These are phyloP conservation scores for Clonostachys chloroleuca DNA, from an alignment of 2,329 filamentous ascomycete genomes.

Conservation along the genomic window DNA sequence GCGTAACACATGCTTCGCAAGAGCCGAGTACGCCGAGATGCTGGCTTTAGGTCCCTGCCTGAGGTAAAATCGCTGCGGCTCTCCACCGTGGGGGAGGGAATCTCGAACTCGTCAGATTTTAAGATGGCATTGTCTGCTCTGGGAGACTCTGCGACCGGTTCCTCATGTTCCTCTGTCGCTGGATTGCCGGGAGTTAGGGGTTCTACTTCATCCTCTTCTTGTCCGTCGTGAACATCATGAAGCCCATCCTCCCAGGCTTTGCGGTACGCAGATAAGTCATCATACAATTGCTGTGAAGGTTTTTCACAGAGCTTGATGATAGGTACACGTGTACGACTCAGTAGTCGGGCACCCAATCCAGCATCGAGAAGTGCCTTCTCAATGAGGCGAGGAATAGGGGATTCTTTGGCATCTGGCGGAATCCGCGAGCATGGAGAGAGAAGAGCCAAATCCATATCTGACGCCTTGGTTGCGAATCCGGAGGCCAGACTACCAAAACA, in stretches of 20 bases:
- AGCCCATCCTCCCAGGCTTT: constrained; percentile 64
- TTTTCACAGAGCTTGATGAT: constrained; percentile 83
- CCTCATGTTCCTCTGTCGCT: neutral
- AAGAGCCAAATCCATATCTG: constrained; percentile 85
- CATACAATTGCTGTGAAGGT: constrained; percentile 56
- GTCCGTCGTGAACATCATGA: constrained; percentile 22
- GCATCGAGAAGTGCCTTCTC: constrained; percentile 70
- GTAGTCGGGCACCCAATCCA: constrained; percentile 70
- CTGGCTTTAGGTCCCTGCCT: constrained; percentile 35
- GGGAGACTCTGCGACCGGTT: neutral
- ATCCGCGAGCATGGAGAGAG: constrained; percentile 58
- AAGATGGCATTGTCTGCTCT: no score
- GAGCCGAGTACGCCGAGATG: constrained; percentile 39
- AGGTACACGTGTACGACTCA: constrained; percentile 76
- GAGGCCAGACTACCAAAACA: constrained; percentile 82
- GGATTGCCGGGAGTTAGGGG: neutral
- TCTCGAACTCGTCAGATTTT: constrained; percentile 9
- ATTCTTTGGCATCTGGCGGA: constrained; percentile 48
- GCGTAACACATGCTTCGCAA: constrained; percentile 44
- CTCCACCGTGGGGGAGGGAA: constrained; percentile 8
- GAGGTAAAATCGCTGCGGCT: constrained; percentile 20
- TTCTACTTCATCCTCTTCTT: constrained; percentile 2
- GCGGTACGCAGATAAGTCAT: constrained; percentile 59
- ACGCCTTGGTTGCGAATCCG: constrained; percentile 82
- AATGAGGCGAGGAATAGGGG: constrained; percentile 66